Evolutionary conservation across 2,329 filamentous ascomycete species (phyloP).

Genomic region (Diaporthe ilicicola): DNA sequence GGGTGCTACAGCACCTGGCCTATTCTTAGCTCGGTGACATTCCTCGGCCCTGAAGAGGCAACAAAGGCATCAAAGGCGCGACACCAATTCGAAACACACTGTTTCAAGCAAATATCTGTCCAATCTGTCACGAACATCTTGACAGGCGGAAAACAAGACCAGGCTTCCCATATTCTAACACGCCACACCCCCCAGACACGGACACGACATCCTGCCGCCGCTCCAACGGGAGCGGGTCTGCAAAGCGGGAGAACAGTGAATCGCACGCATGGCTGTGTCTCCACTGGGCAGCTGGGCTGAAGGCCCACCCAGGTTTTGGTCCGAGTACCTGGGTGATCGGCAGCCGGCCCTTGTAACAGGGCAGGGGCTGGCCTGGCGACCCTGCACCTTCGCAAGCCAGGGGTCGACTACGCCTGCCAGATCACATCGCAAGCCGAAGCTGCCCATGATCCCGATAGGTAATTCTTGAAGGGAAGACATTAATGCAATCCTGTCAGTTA

Average conservation of each 20-base stretch:
- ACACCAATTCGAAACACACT: constrained; percentile 15
- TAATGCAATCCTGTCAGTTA: not conserved
- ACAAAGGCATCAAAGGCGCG: constrained; percentile 2
- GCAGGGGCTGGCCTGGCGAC: not conserved
- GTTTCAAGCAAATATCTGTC: not conserved
- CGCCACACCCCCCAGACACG: constrained; percentile 1
- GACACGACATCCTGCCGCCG: constrained; percentile 5
- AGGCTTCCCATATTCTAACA: not conserved
- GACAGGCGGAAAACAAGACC: not conserved
- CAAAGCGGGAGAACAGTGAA: not conserved
- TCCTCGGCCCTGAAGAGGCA: not conserved
- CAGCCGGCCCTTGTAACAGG: constrained; percentile 9
- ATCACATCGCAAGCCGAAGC: not conserved
- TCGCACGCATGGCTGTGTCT: not conserved
- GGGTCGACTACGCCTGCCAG: constrained; percentile 1
- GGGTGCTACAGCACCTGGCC: not conserved
- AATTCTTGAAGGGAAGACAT: not conserved
- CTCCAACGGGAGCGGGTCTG: constrained; percentile 23
- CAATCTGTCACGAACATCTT: not conserved
- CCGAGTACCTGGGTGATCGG: constrained; percentile 27
- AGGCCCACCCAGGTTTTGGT: constrained; percentile 16
- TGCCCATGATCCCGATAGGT: not conserved
- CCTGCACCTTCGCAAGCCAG: not conserved
- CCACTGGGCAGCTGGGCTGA: constrained; percentile 7
- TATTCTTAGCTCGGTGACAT: constrained; percentile 11